Conservation (phyloP, 73 alveolate species). For the Tetrahymena elliotti region DNA sequence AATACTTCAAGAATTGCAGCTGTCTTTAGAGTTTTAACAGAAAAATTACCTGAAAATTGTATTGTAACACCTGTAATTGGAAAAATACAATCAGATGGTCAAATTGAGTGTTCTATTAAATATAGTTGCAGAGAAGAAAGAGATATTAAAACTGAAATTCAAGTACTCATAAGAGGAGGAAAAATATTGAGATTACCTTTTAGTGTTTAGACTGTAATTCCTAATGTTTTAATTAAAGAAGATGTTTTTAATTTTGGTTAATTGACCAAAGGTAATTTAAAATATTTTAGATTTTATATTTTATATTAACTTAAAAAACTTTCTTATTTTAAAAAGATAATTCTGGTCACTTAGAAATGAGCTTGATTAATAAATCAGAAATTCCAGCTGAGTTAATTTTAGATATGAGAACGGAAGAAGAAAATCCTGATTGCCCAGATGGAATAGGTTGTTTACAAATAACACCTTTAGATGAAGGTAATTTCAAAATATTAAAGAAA, state of each 20-base stretch:
- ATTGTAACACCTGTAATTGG: slow-evolving; percentile 66
- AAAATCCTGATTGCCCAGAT: slow-evolving; percentile 70
- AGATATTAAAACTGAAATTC: slow-evolving; percentile 78
- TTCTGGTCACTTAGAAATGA: slow-evolving; percentile 51
- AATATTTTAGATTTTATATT: too few relatives aligned
- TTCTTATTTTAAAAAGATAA: background rate
- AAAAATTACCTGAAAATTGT: slow-evolving; percentile 56
- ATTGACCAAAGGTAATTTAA: slow-evolving; percentile 50
- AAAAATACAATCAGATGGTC: slow-evolving; percentile 76
- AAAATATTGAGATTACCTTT: slow-evolving; percentile 77
- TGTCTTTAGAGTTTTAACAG: slow-evolving; percentile 55
- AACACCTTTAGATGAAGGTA: slow-evolving; percentile 32
- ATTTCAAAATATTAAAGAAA: too few relatives aligned
- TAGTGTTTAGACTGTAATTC: slow-evolving; percentile 83
- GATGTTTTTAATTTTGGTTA: slow-evolving; percentile 93
- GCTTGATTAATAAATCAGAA: slow-evolving; percentile 26
- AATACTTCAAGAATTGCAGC: slow-evolving; percentile 70
- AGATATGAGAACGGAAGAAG: slow-evolving; percentile 86
- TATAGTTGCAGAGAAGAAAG: slow-evolving; percentile 79
- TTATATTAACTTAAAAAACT: too few relatives aligned
- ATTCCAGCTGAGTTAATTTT: slow-evolving; percentile 85
- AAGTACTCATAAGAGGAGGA: slow-evolving; percentile 94
- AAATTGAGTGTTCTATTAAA: slow-evolving; percentile 66
- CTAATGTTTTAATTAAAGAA: slow-evolving; percentile 86
- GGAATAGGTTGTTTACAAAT: slow-evolving; percentile 35